Percentiles rank a stretch among this genome's conserved stretches.
Evolutionary conservation across 306 rosid genomes (phyloP).

Genomic region (Mimosa pudica): DNA sequence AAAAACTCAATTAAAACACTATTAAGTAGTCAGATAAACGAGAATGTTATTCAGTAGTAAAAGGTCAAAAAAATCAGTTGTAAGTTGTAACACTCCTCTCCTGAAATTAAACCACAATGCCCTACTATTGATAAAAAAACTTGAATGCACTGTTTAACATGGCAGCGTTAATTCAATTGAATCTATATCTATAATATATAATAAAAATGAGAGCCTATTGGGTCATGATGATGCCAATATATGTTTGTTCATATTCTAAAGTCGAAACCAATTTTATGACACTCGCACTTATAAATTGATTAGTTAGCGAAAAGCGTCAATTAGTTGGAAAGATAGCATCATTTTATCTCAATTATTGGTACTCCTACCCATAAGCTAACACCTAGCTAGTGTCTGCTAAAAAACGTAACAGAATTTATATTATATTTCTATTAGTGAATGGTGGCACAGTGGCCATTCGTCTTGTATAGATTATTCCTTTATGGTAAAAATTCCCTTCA

Average conservation of each 20-base stretch:
- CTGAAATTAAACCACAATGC: background rate
- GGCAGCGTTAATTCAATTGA: conserved; percentile 17
- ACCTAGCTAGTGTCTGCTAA: background rate
- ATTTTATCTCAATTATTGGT: conserved; percentile 41
- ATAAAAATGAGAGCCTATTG: conserved; percentile 34
- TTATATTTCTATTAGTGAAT: background rate
- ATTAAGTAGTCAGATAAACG: background rate
- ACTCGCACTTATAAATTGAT: conserved; percentile 17
- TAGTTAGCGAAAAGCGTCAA: conserved; percentile 14
- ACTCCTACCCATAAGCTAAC: background rate
- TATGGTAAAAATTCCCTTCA: background rate
- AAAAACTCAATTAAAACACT: background rate
- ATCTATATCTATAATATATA: background rate
- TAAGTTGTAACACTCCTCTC: background rate
- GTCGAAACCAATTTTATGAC: conserved; percentile 11
- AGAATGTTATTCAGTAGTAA: background rate
- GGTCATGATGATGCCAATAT: conserved; percentile 40
- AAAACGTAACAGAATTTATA: background rate
- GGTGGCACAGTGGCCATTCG: conserved; percentile 1
- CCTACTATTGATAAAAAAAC: background rate
- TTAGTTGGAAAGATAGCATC: conserved; percentile 23
- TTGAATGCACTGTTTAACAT: conserved; percentile 27
- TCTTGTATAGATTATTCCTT: background rate
- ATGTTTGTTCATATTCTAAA: conserved; percentile 24
- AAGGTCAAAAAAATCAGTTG: too few species aligned